Base-by-base conservation (phyloP, 192 early-diverging fungal species). In the Linnemannia elongata region DNA sequence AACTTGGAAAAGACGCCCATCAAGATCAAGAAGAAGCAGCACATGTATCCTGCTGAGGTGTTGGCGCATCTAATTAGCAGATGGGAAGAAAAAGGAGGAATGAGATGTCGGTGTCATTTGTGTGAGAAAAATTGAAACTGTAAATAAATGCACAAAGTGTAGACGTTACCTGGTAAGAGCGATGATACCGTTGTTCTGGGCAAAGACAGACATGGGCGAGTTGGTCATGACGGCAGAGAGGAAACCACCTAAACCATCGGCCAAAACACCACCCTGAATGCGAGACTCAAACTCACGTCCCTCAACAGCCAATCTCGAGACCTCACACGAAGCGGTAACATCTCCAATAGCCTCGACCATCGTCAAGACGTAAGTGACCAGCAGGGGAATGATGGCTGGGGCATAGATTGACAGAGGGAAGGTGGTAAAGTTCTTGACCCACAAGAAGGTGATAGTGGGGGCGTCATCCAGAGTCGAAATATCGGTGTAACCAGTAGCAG, bases 111-210 rank as follows among this genome's bases (percentile, higher is more conserved):
- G 47, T 68, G 8, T 24, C 20, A n/a, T 57, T 68, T 17, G 8
- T 20, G 22, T 18, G 9, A 1, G 66, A 13, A 35, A 70, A 57
- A 20, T 5, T 47, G n/a, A 9, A 6, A 2, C 1, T 27, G 27
- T 60, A 63, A 45, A 74, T 27, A 45, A 60, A 55, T 30, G 17
- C 24, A 27, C 6, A 42, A 73, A 44, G 41, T 6, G 2, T 12
- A 70, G 18, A 72, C 36, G 24, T 82, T 87, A 90, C 85, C 91
- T 81, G 9, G 91, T 91, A 35, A 92, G 52, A 20, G 91, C 91
- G 79, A 92, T 91, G 44, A 92, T 89, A 44, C 91, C 91, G 36
- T 92, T 92, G 66, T 92, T 92, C 60, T 92, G 91, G 18, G 91
- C 87, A 90, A 92, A 92, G 20, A 90, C 91, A 38, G 90, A 88